Base-by-base conservation (phyloP, 768 basidiomycete genomes). In the Stropharia rugosoannulata region DNA sequence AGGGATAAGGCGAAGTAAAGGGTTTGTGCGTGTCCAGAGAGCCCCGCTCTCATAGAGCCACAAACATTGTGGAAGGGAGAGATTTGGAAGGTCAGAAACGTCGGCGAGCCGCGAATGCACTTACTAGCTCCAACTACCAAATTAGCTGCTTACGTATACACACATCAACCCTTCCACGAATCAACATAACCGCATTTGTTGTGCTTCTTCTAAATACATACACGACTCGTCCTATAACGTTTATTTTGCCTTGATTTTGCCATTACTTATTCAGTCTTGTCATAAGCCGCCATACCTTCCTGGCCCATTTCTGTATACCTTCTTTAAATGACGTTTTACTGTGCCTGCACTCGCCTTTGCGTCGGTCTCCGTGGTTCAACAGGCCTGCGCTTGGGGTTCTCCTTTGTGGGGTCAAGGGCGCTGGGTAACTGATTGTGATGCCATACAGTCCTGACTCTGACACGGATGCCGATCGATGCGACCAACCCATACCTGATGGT, bases 31-130 rank as follows among this genome's bases (percentile, higher is more conserved):
- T 54, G 51, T 49, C 54, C 45, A 43, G 65, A 66, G 66, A 69
- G 70, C 65, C 67, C 67, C 62, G 69, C 69, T 72, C 71, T 76
- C 71, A 74, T 61, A 70, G 57, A 65, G 62, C 68, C 72, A 74
- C 73, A 19, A 59, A 63, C 46, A 58, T 36, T 48, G 51, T 55
- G 49, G 51, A 58, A 60, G 54, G 46, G 61, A 60, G 55, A 55
- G 41, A 22, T 50, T 53, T 54, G 16, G 60, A 51, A 58, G 62
- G 29, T 32, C 29, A 32, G 29, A 32, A 32, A 32, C 29, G 29
- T 32, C 29, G 29, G 29, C 29, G 29, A 32, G 2, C 22, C 22
- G 22, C 22, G 22, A 22, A 22, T 22, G 22, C 22, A 22, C 22
- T 59, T 43, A 27, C 6, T 38, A 44, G 32, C 19, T n/a, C 35